Conservation (phyloP, 495 filamentous ascomycete species). For the Trichoderma parareesei region DNA sequence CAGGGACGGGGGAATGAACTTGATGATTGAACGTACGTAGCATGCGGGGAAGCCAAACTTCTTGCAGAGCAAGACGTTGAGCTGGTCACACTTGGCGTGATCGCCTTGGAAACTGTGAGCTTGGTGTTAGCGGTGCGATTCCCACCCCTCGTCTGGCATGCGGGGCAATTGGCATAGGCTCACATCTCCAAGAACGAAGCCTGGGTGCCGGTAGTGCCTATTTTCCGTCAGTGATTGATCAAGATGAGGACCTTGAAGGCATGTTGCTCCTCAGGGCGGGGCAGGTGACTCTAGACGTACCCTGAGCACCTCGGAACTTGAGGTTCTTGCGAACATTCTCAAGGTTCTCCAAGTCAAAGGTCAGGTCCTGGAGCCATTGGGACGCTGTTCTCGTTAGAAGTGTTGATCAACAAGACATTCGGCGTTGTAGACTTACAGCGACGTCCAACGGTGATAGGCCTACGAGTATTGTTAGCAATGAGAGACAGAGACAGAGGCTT, state of each 20-base stretch:
- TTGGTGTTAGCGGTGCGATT: neutral
- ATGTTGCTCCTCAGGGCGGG: conserved; percentile 44
- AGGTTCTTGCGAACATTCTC: conserved; percentile 66
- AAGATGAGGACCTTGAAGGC: neutral
- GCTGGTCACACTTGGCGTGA: conserved; percentile 64
- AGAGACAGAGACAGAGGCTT: neutral
- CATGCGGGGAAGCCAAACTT: conserved; percentile 74
- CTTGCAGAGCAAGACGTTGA: conserved; percentile 70
- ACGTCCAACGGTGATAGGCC: conserved; percentile 79
- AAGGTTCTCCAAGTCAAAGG: conserved; percentile 79
- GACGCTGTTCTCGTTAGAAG: conserved; percentile 19
- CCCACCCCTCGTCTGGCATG: neutral
- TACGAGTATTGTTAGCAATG: conserved; percentile 24
- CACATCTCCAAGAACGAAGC: conserved; percentile 52
- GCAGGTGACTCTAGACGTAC: conserved; percentile 44
- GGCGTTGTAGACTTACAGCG: conserved; percentile 27
- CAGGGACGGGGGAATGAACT: too few relatives aligned
- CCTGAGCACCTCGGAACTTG: conserved; percentile 76
- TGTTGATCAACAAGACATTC: neutral
- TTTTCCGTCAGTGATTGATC: conserved; percentile 13
- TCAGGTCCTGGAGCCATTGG: conserved; percentile 82
- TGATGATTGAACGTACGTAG: conserved; percentile 32
- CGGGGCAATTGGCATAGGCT: neutral
- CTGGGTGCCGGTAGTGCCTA: conserved; percentile 40
- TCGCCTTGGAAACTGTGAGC: conserved; percentile 70